These are phyloP conservation scores for Apiospora sp. DNA, from an alignment of 2,329 filamentous ascomycete genomes.

Conservation along the genomic window DNA sequence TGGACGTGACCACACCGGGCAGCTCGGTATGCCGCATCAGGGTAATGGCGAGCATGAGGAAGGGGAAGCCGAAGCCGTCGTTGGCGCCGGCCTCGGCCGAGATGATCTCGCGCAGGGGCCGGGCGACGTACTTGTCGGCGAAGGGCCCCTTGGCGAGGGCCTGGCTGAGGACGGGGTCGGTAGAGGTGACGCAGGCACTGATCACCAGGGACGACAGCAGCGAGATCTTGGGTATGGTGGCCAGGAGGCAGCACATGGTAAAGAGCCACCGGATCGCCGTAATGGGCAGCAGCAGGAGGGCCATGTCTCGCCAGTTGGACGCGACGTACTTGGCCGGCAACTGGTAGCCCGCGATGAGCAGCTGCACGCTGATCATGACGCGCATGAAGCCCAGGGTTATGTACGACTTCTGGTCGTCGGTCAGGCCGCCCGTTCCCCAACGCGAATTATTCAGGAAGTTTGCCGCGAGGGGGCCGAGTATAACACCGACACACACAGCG, in stretches of 20 bases:
- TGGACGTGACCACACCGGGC: constrained; percentile 5
- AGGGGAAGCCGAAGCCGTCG: constrained; percentile 69
- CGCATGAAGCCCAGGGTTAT: constrained; percentile 60
- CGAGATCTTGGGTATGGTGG: constrained; percentile 62
- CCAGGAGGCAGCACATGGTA: constrained; percentile 63
- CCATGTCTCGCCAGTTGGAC: constrained; percentile 59
- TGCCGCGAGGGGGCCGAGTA: constrained; percentile 61
- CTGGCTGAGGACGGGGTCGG: constrained; percentile 69
- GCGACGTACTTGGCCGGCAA: constrained; percentile 63
- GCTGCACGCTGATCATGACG: constrained; percentile 68
- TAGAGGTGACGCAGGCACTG: constrained; percentile 67
- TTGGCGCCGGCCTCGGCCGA: constrained; percentile 69
- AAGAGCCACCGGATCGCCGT: constrained; percentile 70
- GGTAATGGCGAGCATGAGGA: constrained; percentile 65
- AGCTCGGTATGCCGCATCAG: constrained; percentile 56
- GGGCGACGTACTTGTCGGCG: constrained; percentile 66
- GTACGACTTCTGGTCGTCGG: constrained; percentile 43
- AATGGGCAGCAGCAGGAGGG: constrained; percentile 62
- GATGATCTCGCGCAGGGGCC: constrained; percentile 66
- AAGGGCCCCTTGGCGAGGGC: constrained; percentile 70
- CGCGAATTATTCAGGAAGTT: constrained; percentile 57
- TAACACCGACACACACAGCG: constrained; percentile 60
- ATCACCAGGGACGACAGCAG: constrained; percentile 64
- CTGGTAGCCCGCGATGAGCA: constrained; percentile 70
- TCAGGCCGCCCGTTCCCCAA: constrained; percentile 47